Base-by-base conservation (phyloP, 495 filamentous ascomycete genomes). In the Amphirosellinia nigrospora region DNA sequence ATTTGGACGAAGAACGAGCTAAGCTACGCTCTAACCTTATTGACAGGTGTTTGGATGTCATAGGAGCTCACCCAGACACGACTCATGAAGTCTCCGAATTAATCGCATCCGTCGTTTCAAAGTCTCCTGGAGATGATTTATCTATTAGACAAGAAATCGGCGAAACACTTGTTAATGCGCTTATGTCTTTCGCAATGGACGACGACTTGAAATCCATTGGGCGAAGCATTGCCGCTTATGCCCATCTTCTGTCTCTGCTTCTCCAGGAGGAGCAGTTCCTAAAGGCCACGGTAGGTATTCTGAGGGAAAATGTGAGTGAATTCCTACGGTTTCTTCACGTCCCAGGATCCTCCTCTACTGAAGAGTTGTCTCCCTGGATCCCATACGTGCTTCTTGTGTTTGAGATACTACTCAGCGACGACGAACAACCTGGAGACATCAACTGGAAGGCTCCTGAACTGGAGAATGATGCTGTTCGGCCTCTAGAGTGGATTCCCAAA, bases 61-160 rank as follows among this genome's bases (percentile, higher is more conserved):
- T 98, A 46, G 92, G 93, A 74, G 89, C 90, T 64, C 94, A 98
- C 70, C 89, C 92, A 30, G 91, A 93, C 72, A 90, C 95, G 5
- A 97, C 96, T 3, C 97, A 97, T 73, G 94, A 98, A 74, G 84
- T 99, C 66, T 86, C 93, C 2, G 94, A 97, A 68, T 83, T 99
- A 19, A 94, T 99, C 65, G 86, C 86, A 55, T 89, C 91, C 23
- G 90, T 92, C 6, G 88, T 94, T 15, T 85, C 88, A 64, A 95
- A 92, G 74, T 86, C 89, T 11, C 28, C 83, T 36, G 89, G 91
- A 66, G 88, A 89, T 4, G 86, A 89, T 13, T 9, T 46, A 34
- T 73, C 76, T 32, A 81, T 84, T 10, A 87, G 91, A 36, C 86
- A 87, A 60, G 92, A 95, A 64, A 92, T 97, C 70, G 93, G 92